These are phyloP conservation scores for Quercus engelmannii DNA, from an alignment of 306 rosid genomes.

Conservation along the genomic window DNA sequence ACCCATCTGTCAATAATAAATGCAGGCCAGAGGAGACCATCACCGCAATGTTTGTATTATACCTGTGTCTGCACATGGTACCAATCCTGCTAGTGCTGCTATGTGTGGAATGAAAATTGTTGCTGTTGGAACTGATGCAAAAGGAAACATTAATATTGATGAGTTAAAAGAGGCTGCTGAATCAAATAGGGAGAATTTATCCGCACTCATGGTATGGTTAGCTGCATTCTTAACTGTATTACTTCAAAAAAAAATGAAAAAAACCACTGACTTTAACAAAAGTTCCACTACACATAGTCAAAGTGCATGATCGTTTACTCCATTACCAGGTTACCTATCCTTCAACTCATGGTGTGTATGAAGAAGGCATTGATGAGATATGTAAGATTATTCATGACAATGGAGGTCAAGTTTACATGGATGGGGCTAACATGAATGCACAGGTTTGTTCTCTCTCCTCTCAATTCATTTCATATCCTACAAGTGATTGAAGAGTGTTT, in stretches of 20 bases:
- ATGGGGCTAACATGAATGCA: constrained; percentile 99
- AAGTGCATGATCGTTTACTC: too few species aligned
- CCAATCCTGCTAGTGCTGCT: constrained; percentile 99
- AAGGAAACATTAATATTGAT: constrained; percentile 90
- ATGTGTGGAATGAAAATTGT: constrained; percentile 99
- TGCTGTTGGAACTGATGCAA: constrained; percentile 93
- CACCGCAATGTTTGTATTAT: constrained; percentile 96
- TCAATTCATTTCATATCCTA: neutral
- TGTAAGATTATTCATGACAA: constrained; percentile 96
- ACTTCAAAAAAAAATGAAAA: too few species aligned
- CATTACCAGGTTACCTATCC: constrained; percentile 89
- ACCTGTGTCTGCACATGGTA: constrained; percentile 98
- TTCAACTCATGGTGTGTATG: constrained; percentile 96
- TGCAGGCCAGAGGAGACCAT: constrained; percentile 88
- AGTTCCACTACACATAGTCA: too few species aligned
- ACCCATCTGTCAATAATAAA: constrained; percentile 17
- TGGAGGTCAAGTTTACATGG: constrained; percentile 99
- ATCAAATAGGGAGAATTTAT: constrained; percentile 67
- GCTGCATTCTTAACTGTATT: too few species aligned
- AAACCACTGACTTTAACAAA: too few species aligned
- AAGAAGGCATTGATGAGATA: constrained; percentile 97
- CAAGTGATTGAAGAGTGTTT: too few species aligned
- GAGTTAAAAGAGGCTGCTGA: constrained; percentile 97
- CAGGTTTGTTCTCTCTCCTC: constrained; percentile 44
- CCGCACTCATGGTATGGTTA: constrained; percentile 77